Base-by-base conservation (phyloP, 371 early-diverging fungal species). In the Umbelopsis sp. region DNA sequence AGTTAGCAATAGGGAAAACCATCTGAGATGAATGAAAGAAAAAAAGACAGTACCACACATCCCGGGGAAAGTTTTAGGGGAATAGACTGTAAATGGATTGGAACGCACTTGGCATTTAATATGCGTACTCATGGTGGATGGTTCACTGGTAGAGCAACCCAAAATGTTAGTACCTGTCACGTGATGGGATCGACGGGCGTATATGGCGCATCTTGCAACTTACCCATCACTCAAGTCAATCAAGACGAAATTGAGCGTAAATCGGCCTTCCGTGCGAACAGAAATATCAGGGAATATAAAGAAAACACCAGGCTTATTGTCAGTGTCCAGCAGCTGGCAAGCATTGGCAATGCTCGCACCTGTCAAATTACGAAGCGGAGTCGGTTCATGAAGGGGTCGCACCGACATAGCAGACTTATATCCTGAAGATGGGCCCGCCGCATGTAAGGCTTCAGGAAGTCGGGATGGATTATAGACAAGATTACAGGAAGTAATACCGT, bases 31-130 rank as follows among this genome's bases (percentile, higher is more conserved):
- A 44, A 44, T 29, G 12, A 29, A n/a, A 63, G 50, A 48, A 63
- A 44, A 44, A 32, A 68, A 38, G 16, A 52, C 52, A 29, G 8
- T 65, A 78, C 80, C 86, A 20, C 82, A 77, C 89, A 89, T 89
- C 16, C 89, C 89, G 11, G 89, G 89, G 69, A 89, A 89, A 24
- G 75, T 74, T 71, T 89, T 89, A 7, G 89, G 85, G 45, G 85
- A 81, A 66, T 76, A 88, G 24, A 88, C 85, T 37, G 84, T 79
- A 51, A 89, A 87, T 4, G 76, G 70, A 51, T 82, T 77, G 67
- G 84, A 79, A 69, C 81, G 69, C 18, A 80, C 66, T 29, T 57
- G 57, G 6, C 63, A 45, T 16, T 57, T 57, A n/a, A 35, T 10
- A 77, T 71, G 29, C 68, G 71, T 50, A 79, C 77, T 68, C 71